These are phyloP conservation scores for Kazachstania kunashirensis DNA, from an alignment of 805 yeast genomes.

Conservation along the genomic window DNA sequence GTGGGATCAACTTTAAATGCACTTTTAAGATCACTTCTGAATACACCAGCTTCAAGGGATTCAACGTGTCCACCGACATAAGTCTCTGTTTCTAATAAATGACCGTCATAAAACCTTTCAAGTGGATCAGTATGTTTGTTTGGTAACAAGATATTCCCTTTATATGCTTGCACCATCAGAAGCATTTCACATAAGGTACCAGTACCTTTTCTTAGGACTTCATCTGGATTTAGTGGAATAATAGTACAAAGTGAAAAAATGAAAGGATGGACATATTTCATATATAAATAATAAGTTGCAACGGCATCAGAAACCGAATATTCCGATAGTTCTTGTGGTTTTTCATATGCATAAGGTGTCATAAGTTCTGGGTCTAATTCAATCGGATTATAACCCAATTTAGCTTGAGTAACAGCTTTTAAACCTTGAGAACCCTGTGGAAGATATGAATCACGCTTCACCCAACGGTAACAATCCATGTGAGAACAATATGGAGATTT, in stretches of 20 bases:
- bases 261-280: constrained; percentile 95
- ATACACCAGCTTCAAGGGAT: constrained; percentile 95
- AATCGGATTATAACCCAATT: constrained; percentile 90
- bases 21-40: constrained; percentile 73
- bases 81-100: constrained; percentile 86
- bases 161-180: constrained; percentile 90
- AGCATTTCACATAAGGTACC: constrained; percentile 98
- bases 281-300: constrained; percentile 91
- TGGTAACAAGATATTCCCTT: constrained; percentile 67
- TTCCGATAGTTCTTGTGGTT: constrained; percentile 87
- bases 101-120: constrained; percentile 94
- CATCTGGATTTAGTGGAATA: constrained; percentile 94
- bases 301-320: constrained; percentile 99
- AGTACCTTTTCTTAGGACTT: constrained; percentile 90
- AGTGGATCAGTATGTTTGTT: constrained; percentile 89
- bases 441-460: constrained; percentile 88
- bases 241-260: constrained; percentile 92
- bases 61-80: constrained; percentile 99
- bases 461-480: constrained; percentile 98
- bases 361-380: constrained; percentile 95
- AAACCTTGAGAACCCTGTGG: constrained; percentile 99
- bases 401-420: constrained; percentile 93
- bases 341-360: constrained; percentile 95
- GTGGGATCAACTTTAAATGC: constrained; percentile 72
- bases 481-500: constrained; percentile 88